Evolutionary conservation across 768 basidiomycete species (phyloP).

Genomic region (Mycena vulgaris): DNA sequence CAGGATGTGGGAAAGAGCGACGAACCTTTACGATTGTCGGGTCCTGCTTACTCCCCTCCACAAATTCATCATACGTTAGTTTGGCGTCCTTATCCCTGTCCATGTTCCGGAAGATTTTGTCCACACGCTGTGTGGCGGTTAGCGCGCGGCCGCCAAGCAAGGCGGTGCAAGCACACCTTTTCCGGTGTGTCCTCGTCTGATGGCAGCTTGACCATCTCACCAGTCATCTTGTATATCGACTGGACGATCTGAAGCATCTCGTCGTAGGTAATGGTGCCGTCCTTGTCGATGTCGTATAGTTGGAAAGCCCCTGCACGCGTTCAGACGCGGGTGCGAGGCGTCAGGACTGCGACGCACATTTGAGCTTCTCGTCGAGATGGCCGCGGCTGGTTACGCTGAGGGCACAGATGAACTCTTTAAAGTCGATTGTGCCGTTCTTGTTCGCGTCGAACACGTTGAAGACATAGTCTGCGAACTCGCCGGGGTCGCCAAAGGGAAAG

Average conservation of each 20-base stretch:
- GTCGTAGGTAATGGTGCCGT: slow-evolving; percentile 97
- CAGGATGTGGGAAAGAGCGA: slow-evolving; percentile 8
- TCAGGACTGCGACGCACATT: slow-evolving; percentile 74
- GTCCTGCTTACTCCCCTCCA: slow-evolving; percentile 98
- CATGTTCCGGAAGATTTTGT: slow-evolving; percentile 99
- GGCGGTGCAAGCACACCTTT: slow-evolving; percentile 71
- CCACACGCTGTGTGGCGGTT: slow-evolving; percentile 79
- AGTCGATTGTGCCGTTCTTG: slow-evolving; percentile 97
- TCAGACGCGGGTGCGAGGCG: slow-evolving; percentile 26
- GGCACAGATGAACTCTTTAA: slow-evolving; percentile 99
- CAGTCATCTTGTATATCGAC: slow-evolving; percentile 99
- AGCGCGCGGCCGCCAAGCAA: slow-evolving; percentile 13
- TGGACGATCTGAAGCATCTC: slow-evolving; percentile 99
- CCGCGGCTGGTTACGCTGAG: slow-evolving; percentile 96
- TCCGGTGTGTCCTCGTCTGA: slow-evolving; percentile 99
- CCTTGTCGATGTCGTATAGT: slow-evolving; percentile 98
- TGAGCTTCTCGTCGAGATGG: slow-evolving; percentile 95
- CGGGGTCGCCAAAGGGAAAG: slow-evolving; percentile 99
- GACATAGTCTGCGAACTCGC: slow-evolving; percentile 97
- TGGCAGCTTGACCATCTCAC: slow-evolving; percentile 99
- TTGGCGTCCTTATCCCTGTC: slow-evolving; percentile 95
- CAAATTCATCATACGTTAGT: slow-evolving; percentile 96
- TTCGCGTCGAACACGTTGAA: slow-evolving; percentile 98
- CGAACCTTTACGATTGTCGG: slow-evolving; percentile 97
- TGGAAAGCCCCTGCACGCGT: slow-evolving; percentile 94